Evolutionary conservation across 352 stramenopile species (phyloP).

Genomic region (Thalassiosira gravida): DNA sequence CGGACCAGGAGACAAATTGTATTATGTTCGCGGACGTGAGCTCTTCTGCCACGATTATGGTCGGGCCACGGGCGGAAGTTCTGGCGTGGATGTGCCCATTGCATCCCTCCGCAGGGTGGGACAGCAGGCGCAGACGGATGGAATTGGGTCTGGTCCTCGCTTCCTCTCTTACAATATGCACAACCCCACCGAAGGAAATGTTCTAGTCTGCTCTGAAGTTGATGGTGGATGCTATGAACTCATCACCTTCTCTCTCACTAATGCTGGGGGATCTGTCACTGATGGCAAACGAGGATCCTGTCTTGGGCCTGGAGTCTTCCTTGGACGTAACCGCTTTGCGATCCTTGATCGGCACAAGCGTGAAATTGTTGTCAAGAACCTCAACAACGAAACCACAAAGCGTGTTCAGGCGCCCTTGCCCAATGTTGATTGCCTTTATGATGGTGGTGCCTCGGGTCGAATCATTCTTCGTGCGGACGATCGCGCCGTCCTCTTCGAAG

Average conservation of each 20-base stretch:
- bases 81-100: slow-evolving; percentile 87
- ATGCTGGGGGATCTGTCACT: slow-evolving; percentile 77
- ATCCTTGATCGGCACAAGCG: slow-evolving; percentile 94
- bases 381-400: slow-evolving; percentile 98
- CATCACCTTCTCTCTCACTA: slow-evolving; percentile 90
- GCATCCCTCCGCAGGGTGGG: slow-evolving; percentile 87
- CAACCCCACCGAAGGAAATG: slow-evolving; percentile 92
- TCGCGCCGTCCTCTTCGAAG: slow-evolving; percentile 98
- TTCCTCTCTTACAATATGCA: slow-evolving; percentile 95
- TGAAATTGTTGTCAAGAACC: slow-evolving; percentile 98
- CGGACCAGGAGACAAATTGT: slow-evolving; percentile 84
- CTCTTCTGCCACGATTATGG: slow-evolving; percentile 95
- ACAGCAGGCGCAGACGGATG: slow-evolving; percentile 86
- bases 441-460: slow-evolving; percentile 94
- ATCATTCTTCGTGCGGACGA: slow-evolving; percentile 96
- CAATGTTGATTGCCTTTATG: slow-evolving; percentile 94
- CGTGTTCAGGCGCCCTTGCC: slow-evolving; percentile 94
- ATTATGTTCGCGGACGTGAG: slow-evolving; percentile 98
- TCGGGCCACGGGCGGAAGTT: slow-evolving; percentile 52
- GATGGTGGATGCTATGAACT: slow-evolving; percentile 98
- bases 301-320: slow-evolving; percentile 94
- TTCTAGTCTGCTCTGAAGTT: slow-evolving; percentile 93
- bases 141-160: slow-evolving; percentile 92
- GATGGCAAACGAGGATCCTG: slow-evolving; percentile 93
- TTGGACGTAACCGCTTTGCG: slow-evolving; percentile 96